Conservation (phyloP, 306 rosid genomes). For the Neltuma alba region DNA sequence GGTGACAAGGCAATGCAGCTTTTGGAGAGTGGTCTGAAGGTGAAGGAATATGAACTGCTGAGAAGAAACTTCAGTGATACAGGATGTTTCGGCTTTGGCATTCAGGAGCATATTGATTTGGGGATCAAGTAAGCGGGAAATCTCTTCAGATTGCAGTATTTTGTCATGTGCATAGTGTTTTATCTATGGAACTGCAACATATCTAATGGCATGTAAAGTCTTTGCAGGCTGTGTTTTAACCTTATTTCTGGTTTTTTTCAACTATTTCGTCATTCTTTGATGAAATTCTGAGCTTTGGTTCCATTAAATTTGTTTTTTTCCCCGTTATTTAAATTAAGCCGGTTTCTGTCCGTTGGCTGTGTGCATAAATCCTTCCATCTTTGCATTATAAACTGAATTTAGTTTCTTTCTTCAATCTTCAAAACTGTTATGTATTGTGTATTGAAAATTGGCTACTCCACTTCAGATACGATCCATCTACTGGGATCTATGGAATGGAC, state of each 20-base stretch:
- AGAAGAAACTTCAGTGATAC: constrained; percentile 1
- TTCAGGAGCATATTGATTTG: neutral
- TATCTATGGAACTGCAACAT: neutral
- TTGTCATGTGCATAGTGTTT: neutral
- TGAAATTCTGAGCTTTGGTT: neutral
- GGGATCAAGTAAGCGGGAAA: neutral
- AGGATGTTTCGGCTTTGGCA: neutral
- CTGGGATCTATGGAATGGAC: constrained; percentile 92
- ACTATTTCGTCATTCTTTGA: neutral
- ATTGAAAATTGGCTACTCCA: neutral
- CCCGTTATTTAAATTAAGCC: neutral
- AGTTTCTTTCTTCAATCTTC: neutral
- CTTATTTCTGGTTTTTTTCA: neutral
- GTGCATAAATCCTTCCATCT: neutral
- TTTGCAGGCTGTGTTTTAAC: neutral
- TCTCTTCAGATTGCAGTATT: neutral
- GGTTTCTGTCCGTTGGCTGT: neutral
- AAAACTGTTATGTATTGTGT: neutral
- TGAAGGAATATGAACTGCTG: constrained; percentile 3
- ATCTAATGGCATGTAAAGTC: neutral
- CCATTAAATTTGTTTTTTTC: neutral
- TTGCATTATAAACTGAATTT: neutral
- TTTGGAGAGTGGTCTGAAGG: neutral
- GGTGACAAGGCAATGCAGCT: neutral
- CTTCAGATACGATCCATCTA: constrained; percentile 83